Percentiles rank a stretch among this genome's conserved stretches.
phyloP scores from a whole-genome alignment of 2,329 filamentous ascomycete species.

The Exophiala sp. region DNA sequence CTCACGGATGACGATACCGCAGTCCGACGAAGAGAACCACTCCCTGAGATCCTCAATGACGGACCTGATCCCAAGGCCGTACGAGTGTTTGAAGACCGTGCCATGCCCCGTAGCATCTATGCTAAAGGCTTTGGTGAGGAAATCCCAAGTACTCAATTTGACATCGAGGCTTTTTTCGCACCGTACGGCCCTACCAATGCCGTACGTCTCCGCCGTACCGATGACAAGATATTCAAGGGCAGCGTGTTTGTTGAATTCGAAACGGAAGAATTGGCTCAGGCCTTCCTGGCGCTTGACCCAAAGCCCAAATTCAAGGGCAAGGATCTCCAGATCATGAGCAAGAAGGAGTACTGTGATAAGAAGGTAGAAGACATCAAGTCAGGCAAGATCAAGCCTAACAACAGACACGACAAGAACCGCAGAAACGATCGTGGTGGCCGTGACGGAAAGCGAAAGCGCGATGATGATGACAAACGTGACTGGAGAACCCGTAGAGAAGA shows the following conservation, averaged over 20 bases:
- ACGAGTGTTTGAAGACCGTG: conserved; percentile 56
- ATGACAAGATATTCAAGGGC: conserved; percentile 77
- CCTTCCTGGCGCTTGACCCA: conserved; percentile 72
- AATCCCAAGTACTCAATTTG: conserved; percentile 76
- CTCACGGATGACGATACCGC: conserved; percentile 67
- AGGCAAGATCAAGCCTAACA: conserved; percentile 60
- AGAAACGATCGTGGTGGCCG: conserved; percentile 35
- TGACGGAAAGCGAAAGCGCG: conserved; percentile 30
- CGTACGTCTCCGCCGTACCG: conserved; percentile 76
- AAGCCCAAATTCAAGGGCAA: conserved; percentile 78
- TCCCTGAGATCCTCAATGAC: conserved; percentile 49
- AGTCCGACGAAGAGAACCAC: conserved; percentile 68
- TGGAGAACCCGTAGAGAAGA: conserved; percentile 42
- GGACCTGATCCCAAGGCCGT: conserved; percentile 51
- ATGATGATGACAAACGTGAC: conserved; percentile 35
- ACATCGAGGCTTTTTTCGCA: conserved; percentile 87
- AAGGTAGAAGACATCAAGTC: conserved; percentile 67
- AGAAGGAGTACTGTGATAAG: conserved; percentile 77
- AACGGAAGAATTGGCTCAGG: conserved; percentile 67
- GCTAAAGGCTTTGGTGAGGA: conserved; percentile 91
- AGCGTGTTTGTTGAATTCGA: conserved; percentile 93
- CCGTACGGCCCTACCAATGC: conserved; percentile 71
- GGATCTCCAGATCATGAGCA: conserved; percentile 75
- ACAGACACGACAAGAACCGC: conserved; percentile 42
- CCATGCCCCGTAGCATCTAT: conserved; percentile 73